Conservation (phyloP, 2,329 filamentous ascomycete genomes). For the Penicillium sp. region DNA sequence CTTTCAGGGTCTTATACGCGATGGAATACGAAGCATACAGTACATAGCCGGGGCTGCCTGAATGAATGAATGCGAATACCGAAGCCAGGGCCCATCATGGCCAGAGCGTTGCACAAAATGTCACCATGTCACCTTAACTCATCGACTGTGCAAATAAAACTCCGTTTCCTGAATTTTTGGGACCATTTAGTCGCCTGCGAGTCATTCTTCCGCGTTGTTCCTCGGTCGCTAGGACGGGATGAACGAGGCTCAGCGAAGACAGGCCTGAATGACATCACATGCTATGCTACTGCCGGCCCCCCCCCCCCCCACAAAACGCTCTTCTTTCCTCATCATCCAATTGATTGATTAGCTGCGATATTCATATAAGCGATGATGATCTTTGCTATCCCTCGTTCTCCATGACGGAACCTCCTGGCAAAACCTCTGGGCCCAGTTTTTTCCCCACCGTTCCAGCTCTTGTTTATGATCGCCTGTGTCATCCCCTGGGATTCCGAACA, state of each 20-base stretch:
- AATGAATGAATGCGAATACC: background rate
- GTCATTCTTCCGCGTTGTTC: background rate
- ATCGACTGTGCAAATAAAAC: background rate
- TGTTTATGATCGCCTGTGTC: constrained; percentile 4
- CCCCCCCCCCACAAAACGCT: no score
- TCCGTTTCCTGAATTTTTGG: no score
- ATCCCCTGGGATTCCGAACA: constrained; percentile 1
- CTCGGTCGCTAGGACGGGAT: background rate
- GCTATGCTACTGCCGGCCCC: no score
- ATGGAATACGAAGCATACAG: background rate
- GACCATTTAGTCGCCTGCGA: background rate
- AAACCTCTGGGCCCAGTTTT: background rate
- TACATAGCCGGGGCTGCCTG: background rate
- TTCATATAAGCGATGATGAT: background rate
- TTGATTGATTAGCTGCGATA: background rate
- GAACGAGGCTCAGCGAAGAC: background rate
- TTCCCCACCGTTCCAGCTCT: constrained; percentile 6
- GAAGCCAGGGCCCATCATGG: background rate
- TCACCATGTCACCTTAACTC: background rate
- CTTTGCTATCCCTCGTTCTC: background rate
- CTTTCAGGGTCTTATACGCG: background rate
- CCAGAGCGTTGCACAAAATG: background rate
- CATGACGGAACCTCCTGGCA: constrained; percentile 3
- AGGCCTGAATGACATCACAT: constrained; percentile 5
- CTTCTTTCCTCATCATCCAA: background rate